These are phyloP conservation scores for Aspergillus steynii DNA, from an alignment of 495 filamentous ascomycete genomes.

Conservation along the genomic window DNA sequence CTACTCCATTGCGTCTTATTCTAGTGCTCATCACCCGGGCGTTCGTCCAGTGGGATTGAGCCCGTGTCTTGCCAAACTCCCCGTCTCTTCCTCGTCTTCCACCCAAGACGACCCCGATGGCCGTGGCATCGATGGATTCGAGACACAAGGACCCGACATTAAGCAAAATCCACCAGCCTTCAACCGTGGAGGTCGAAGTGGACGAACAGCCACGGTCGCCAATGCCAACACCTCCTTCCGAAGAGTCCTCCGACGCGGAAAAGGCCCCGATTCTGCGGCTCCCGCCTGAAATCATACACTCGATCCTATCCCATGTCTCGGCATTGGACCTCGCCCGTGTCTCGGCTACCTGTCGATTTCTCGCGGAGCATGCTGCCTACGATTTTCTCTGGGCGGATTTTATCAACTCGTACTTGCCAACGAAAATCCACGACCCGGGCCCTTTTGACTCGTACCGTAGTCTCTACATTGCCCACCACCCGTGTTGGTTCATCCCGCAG, in stretches of 20 bases:
- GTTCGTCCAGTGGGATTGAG: not conserved
- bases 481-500: conserved; percentile 79
- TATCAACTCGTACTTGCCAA: conserved; percentile 62
- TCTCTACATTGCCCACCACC: conserved; percentile 72
- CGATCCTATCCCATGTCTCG: conserved; percentile 60
- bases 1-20: not conserved
- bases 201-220: conserved; percentile 8
- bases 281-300: conserved; percentile 63
- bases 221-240: not conserved
- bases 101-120: conserved; percentile 12
- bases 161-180: conserved; percentile 13
- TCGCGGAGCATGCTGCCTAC: conserved; percentile 51
- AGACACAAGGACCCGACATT: conserved; percentile 9
- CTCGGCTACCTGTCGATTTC: conserved; percentile 53
- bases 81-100: not conserved
- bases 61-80: not conserved
- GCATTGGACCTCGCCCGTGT: conserved; percentile 56
- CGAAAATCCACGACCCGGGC: conserved; percentile 43
- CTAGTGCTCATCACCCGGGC: not conserved
- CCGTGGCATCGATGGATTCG: conserved; percentile 15
- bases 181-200: conserved; percentile 8
- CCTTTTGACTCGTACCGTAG: conserved; percentile 63
- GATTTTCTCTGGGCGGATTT: conserved; percentile 65
- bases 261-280: conserved; percentile 44
- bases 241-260: not conserved